Base-by-base conservation (phyloP, 108 stramenopile genomes). In the Cyclostephanos invisitatus region DNA sequence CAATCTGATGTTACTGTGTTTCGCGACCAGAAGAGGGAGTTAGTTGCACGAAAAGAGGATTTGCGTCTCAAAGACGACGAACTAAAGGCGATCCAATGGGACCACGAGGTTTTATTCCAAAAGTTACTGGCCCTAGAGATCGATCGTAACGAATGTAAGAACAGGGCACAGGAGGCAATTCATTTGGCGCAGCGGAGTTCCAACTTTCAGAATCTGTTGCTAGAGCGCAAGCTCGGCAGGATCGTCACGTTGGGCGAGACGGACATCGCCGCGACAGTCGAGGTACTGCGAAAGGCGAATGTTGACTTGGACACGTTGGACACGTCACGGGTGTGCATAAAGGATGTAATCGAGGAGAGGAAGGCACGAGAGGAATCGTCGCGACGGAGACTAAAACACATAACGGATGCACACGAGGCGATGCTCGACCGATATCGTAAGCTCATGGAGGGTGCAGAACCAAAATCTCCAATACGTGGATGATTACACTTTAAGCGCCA, bases 191-290 rank as follows among this genome's bases (percentile, higher is more conserved):
- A 87, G 74, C 92, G 87, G 46, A 87, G 86, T 59, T 56, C 83
- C 21, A 88, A 85, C 15, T 92, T 91, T 80, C 60, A 87, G 57
- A 87, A 84, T 54, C 68, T 95, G 53, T 56, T 91, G 8, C 84
- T 95, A 15, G 93, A 95, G 68, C 87, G 84, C 61, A 90, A 89
- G 78, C 70, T 93, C 22, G 53, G 47, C 15, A 72, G 82, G 24
- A 38, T 88, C 7, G 64, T 40, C 32, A 62, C 76, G 40, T 75
- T 70, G 64, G 77, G 80, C 7, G 89, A 93, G 32, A 80, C 84
- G 58, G 57, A 66, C 35, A 88, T 79, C 7, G 93, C 88, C 15
- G 84, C 84, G 38, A 61, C 93, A 27, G 70, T 72, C 18, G 89
- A 91, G 72, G 75, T 91, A 20, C 75, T 95, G 10, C 42, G 69